Evolutionary conservation across 805 yeast genomes (phyloP).

Genomic region (Priceomyces melissophilus): DNA sequence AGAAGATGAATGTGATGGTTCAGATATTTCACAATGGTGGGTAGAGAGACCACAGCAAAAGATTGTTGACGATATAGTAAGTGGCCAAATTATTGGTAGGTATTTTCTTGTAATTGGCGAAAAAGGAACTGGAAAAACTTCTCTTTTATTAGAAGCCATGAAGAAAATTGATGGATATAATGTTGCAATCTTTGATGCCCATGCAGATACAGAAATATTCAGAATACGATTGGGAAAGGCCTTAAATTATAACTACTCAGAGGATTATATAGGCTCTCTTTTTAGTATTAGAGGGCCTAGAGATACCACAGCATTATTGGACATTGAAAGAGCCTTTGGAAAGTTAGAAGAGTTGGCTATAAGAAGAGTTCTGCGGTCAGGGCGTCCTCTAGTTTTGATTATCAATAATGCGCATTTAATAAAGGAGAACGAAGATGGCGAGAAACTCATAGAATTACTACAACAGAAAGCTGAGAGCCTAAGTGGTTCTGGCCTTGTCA

Average conservation of each 20-base stretch:
- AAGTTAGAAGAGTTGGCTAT: conserved; percentile 73
- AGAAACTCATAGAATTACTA: conserved; percentile 63
- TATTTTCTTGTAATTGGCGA: conserved; percentile 76
- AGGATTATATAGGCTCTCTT: conserved; percentile 79
- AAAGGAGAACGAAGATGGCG: conserved; percentile 71
- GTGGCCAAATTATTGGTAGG: conserved; percentile 63
- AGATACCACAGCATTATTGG: conserved; percentile 77
- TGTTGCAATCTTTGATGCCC: conserved; percentile 75
- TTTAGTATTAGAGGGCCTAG: conserved; percentile 82
- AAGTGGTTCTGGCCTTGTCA: conserved; percentile 68
- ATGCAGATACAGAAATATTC: conserved; percentile 80
- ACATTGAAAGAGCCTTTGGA: conserved; percentile 78
- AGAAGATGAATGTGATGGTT: conserved; percentile 14
- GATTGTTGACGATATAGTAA: conserved; percentile 58
- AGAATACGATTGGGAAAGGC: conserved; percentile 75
- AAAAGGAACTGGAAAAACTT: conserved; percentile 83
- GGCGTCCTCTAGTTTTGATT: conserved; percentile 60
- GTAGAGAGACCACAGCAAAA: conserved; percentile 68
- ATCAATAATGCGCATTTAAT: conserved; percentile 76
- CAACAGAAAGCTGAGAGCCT: conserved; percentile 82
- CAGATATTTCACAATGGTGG: conserved; percentile 46
- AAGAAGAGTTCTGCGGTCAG: conserved; percentile 33
- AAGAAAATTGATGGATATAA: conserved; percentile 58
- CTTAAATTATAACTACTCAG: conserved; percentile 66
- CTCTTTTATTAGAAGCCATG: conserved; percentile 69